These are phyloP conservation scores for Puccinellia tenuiflora DNA, from an alignment of 176 grass and related monocot species.

Conservation along the genomic window DNA sequence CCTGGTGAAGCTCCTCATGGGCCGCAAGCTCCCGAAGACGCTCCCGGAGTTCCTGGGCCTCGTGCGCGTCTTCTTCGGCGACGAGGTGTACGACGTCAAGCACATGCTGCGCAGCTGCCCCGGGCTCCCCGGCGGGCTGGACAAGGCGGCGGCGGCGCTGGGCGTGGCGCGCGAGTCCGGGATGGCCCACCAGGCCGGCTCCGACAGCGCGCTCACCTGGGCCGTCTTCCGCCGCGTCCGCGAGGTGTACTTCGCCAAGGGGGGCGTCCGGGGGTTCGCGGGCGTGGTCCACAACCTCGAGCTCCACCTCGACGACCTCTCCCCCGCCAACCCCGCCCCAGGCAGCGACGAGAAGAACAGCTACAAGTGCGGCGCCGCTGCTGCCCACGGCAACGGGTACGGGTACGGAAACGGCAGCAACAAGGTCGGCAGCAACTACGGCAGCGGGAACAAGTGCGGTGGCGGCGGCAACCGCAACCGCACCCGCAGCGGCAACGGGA, in stretches of 20 bases:
- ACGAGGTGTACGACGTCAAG: slow-evolving; percentile 58
- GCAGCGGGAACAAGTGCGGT: not conserved
- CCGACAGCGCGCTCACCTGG: slow-evolving; percentile 83
- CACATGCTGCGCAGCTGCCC: slow-evolving; percentile 49
- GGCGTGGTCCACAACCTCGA: slow-evolving; percentile 64
- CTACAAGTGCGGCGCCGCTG: not conserved
- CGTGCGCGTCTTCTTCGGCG: slow-evolving; percentile 68
- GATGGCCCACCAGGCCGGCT: slow-evolving; percentile 62
- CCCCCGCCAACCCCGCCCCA: not conserved
- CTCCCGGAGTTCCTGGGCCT: slow-evolving; percentile 43
- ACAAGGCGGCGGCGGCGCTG: slow-evolving; percentile 45
- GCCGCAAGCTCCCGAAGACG: slow-evolving; percentile 29
- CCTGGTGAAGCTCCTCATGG: slow-evolving; percentile 58
- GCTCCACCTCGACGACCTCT: not conserved
- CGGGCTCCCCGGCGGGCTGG: slow-evolving; percentile 55
- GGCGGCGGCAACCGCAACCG: not conserved
- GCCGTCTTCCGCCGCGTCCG: slow-evolving; percentile 52
- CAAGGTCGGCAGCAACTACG: not conserved
- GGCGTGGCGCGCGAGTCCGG: slow-evolving; percentile 47
- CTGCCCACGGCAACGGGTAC: no score
- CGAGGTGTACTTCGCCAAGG: slow-evolving; percentile 43
- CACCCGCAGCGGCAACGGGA: not conserved
- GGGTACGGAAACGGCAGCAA: not conserved
- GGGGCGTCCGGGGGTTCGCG: slow-evolving; percentile 9
- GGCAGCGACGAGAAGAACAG: not conserved